Percentiles rank a stretch among this genome's conserved stretches.
Conservation (phyloP, 2,329 filamentous ascomycete species). For the Talaromyces piceae region DNA sequence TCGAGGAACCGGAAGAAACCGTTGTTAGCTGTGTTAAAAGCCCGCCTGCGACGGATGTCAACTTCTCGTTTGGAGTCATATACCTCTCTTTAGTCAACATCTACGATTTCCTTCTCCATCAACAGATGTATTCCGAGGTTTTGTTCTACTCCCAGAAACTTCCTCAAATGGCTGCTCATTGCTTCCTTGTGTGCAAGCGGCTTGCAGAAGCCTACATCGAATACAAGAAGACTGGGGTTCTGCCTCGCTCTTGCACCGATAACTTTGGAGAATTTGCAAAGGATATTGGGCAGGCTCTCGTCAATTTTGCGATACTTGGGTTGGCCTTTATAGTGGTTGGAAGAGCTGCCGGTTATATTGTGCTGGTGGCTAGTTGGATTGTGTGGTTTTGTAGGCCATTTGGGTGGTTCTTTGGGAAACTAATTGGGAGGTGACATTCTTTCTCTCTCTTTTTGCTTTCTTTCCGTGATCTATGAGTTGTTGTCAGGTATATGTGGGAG, state of each 20-base stretch:
- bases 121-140: slow-evolving; percentile 5
- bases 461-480: neutral
- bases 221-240: slow-evolving; percentile 25
- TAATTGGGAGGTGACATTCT: slow-evolving; percentile 9
- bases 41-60: neutral
- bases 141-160: slow-evolving; percentile 2
- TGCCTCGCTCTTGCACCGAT: slow-evolving; percentile 23
- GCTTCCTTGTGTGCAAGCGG: slow-evolving; percentile 11
- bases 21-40: neutral
- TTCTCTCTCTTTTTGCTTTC: neutral
- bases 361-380: slow-evolving; percentile 29
- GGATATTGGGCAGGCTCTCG: slow-evolving; percentile 25
- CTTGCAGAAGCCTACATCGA: slow-evolving; percentile 19
- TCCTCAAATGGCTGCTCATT: slow-evolving; percentile 11
- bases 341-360: slow-evolving; percentile 24
- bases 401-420: slow-evolving; percentile 22
- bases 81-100: slow-evolving; percentile 7
- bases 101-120: slow-evolving; percentile 2
- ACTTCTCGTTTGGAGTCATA: neutral
- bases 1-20: neutral
- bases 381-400: slow-evolving; percentile 30
- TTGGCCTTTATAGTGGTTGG: slow-evolving; percentile 25
- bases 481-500: neutral
- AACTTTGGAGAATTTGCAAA: slow-evolving; percentile 22
- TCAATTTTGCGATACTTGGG: slow-evolving; percentile 28